These are phyloP conservation scores for Aspergillus fumigatus DNA, from an alignment of 2,329 filamentous ascomycete species.

Conservation along the genomic window DNA sequence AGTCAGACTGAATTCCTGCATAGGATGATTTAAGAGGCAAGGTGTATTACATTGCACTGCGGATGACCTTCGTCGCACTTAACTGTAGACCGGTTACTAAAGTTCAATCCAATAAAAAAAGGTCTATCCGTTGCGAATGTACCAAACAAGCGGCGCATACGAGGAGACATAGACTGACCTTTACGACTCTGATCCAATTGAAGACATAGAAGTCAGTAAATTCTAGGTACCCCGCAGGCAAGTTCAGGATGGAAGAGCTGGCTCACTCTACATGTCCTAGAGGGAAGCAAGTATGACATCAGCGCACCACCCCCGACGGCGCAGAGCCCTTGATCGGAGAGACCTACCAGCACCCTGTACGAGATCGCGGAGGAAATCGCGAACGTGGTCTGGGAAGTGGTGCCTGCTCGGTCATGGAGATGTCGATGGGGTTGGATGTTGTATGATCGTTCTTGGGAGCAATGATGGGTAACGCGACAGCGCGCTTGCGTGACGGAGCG, in stretches of 20 bases:
- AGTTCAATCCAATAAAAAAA: background rate
- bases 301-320: slow-evolving; percentile 4
- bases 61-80: slow-evolving; percentile 56
- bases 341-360: slow-evolving; percentile 51
- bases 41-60: slow-evolving; percentile 47
- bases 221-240: background rate
- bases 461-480: slow-evolving; percentile 40
- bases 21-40: slow-evolving; percentile 1
- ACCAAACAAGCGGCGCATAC: background rate
- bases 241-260: slow-evolving; percentile 3
- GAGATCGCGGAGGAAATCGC: slow-evolving; percentile 49
- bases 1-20: slow-evolving; percentile 5
- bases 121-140: background rate
- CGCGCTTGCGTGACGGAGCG: slow-evolving; percentile 34
- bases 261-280: slow-evolving; percentile 43
- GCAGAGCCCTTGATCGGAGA: background rate
- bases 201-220: slow-evolving; percentile 10
- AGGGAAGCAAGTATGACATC: slow-evolving; percentile 10
- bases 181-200: slow-evolving; percentile 34
- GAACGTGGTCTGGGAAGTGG: slow-evolving; percentile 37
- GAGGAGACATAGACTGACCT: slow-evolving; percentile 23
- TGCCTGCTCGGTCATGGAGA: slow-evolving; percentile 24
- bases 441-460: slow-evolving; percentile 41
- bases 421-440: slow-evolving; percentile 12
- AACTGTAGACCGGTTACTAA: slow-evolving; percentile 28